Percentiles rank a stretch among this genome's conserved stretches.
phyloP scores from a whole-genome alignment of 345 rosid species.

The Euphorbia peplus region DNA sequence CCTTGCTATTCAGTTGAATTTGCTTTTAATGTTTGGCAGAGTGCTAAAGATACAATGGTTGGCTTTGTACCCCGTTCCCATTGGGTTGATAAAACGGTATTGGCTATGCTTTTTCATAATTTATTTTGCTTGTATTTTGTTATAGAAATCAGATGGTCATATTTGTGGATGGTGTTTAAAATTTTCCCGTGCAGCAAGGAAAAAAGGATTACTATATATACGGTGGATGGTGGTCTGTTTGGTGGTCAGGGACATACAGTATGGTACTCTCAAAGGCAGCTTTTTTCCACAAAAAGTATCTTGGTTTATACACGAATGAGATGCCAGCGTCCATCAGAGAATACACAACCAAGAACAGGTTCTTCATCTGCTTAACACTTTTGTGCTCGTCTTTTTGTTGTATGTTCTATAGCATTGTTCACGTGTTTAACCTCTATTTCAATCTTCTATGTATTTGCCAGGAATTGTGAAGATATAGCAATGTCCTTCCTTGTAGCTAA shows the following conservation, averaged over 20 bases:
- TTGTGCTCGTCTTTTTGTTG: not conserved
- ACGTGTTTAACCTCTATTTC: constrained; percentile 18
- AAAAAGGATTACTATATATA: constrained; percentile 46
- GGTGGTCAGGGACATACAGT: constrained; percentile 97
- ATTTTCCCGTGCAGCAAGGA: constrained; percentile 50
- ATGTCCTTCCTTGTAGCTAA: constrained; percentile 98
- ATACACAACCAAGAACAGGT: constrained; percentile 71
- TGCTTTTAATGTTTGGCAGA: constrained; percentile 88
- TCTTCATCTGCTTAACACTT: constrained; percentile 13
- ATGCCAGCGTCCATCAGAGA: constrained; percentile 83
- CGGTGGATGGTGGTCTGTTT: constrained; percentile 99
- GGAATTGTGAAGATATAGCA: constrained; percentile 99
- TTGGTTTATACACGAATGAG: constrained; percentile 66
- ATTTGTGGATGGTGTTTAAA: not conserved
- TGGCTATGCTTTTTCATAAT: constrained; percentile 6
- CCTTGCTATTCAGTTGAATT: constrained; percentile 80
- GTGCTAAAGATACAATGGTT: constrained; percentile 85
- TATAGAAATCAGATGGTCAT: constrained; percentile 1
- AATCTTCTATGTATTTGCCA: constrained; percentile 30
- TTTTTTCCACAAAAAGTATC: constrained; percentile 93
- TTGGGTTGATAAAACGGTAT: constrained; percentile 66
- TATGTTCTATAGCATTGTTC: not conserved
- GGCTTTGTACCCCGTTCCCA: constrained; percentile 92
- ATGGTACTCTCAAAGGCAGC: constrained; percentile 97
- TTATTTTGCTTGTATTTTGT: not conserved